Evolutionary conservation across 2,329 filamentous ascomycete species (phyloP).

Genomic region (Colletotrichum navitas): DNA sequence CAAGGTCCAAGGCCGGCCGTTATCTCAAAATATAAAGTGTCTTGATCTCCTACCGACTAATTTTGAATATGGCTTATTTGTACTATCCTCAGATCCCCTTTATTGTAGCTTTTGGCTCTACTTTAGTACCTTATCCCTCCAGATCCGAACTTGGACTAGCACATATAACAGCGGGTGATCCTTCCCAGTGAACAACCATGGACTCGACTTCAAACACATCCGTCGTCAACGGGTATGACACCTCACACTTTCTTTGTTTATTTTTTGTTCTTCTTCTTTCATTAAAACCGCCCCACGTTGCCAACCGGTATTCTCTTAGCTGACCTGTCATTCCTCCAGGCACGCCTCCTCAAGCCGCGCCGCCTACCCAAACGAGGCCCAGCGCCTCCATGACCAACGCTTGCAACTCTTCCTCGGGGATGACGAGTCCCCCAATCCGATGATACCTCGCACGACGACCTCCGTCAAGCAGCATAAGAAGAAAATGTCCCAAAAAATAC

Average conservation of each 20-base stretch:
- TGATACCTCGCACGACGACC: constrained; percentile 1
- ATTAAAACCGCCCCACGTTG: no score
- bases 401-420: neutral
- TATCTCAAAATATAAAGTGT: no score
- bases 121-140: neutral
- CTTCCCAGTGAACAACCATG: neutral
- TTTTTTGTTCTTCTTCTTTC: neutral
- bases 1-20: no score
- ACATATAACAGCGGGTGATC: neutral
- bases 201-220: neutral
- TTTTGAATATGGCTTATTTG: neutral
- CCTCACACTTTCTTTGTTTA: no score
- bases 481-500: neutral
- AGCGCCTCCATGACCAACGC: neutral
- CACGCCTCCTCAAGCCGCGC: neutral
- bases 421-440: neutral
- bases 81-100: neutral
- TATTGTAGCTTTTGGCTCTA: fast-evolving
- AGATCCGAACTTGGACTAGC: neutral
- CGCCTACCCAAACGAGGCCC: neutral
- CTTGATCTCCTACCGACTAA: neutral
- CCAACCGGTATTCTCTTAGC: neutral
- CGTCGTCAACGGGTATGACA: constrained; percentile 3
- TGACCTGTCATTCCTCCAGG: neutral
- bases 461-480: neutral